These are phyloP conservation scores for Suhomyces canberraensis DNA, from an alignment of 805 yeast genomes.

Conservation along the genomic window DNA sequence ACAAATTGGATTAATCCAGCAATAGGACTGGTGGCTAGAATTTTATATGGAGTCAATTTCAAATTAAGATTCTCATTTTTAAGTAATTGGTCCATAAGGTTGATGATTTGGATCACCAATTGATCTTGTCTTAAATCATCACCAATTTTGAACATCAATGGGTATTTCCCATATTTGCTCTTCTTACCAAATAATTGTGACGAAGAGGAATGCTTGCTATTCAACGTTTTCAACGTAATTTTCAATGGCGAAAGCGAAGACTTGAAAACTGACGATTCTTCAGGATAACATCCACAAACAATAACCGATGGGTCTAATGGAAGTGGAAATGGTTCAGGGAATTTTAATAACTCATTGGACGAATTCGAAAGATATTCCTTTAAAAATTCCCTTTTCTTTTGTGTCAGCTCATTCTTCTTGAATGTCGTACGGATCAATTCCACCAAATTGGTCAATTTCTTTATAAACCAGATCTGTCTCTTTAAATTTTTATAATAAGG, in stretches of 20 bases:
- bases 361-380: conserved; percentile 53
- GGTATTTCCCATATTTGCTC: conserved; percentile 48
- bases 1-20: conserved; percentile 94
- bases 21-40: conserved; percentile 82
- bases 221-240: conserved; percentile 63
- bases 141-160: conserved; percentile 91
- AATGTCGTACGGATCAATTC: conserved; percentile 52
- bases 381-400: conserved; percentile 68
- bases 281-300: conserved; percentile 74
- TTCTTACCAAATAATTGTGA: conserved; percentile 36
- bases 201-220: conserved; percentile 18
- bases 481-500: conserved; percentile 39
- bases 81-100: conserved; percentile 83
- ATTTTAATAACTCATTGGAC: conserved; percentile 36
- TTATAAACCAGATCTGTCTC: conserved; percentile 69
- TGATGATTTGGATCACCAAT: conserved; percentile 88
- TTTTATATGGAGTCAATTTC: conserved; percentile 82
- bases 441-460: conserved; percentile 62
- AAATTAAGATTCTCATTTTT: conserved; percentile 88
- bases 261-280: conserved; percentile 83
- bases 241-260: conserved; percentile 88
- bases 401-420: conserved; percentile 68
- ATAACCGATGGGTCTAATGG: conserved; percentile 82
- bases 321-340: conserved; percentile 58
- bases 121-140: conserved; percentile 97